phyloP scores from a whole-genome alignment of 208 protist species.

The Phytomonas sp. region DNA sequence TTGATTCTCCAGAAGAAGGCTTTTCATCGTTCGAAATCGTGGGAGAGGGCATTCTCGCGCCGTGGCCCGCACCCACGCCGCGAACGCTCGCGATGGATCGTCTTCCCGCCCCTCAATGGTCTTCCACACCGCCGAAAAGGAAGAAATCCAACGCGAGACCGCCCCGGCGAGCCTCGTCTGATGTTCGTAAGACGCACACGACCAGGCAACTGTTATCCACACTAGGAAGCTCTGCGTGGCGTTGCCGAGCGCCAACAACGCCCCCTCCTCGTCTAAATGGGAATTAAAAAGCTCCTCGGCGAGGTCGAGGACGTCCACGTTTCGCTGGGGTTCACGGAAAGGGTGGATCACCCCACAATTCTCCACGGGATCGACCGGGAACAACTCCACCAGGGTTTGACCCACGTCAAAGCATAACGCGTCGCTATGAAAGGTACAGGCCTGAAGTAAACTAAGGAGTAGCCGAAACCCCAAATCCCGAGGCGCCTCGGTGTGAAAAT shows the following conservation, averaged over 20 bases:
- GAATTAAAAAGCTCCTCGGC: background rate
- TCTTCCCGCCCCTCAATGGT: background rate
- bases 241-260: conserved; percentile 31
- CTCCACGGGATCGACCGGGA: too few species aligned
- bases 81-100: background rate
- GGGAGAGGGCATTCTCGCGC: background rate
- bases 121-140: background rate
- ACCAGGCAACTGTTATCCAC: conserved; percentile 55
- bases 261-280: background rate
- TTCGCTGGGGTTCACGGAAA: too few species aligned
- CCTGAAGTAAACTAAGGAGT: background rate
- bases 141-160: conserved; percentile 18
- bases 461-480: background rate
- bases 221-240: conserved; percentile 52
- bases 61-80: background rate
- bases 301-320: background rate
- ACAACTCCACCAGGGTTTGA: conserved; percentile 1
- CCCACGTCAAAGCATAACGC: background rate
- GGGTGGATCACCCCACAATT: too few species aligned
- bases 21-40: background rate
- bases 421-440: background rate
- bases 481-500: background rate
- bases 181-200: conserved; percentile 49
- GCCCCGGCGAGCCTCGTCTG: conserved; percentile 27
- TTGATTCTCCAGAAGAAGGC: background rate